These are phyloP conservation scores for Athelia sp. DNA, from an alignment of 1,284 basidiomycete species.

Conservation along the genomic window DNA sequence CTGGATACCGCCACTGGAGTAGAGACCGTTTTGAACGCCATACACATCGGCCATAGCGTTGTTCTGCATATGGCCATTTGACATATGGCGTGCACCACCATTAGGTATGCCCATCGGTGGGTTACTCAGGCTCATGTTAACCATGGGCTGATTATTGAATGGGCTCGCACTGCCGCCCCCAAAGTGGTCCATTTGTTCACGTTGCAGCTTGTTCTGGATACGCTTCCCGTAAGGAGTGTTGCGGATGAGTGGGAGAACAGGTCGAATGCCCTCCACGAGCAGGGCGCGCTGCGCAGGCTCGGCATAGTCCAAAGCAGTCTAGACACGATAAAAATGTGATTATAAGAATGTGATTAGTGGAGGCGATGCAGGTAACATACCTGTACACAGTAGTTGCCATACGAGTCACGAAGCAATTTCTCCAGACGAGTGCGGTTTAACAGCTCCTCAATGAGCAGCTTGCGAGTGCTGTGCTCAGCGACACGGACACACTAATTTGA, in stretches of 20 bases:
- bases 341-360: constrained; percentile 4
- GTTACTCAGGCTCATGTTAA: constrained; percentile 51
- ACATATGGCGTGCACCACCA: constrained; percentile 47
- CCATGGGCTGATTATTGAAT: constrained; percentile 56
- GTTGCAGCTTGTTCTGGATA: constrained; percentile 95
- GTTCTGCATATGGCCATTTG: constrained; percentile 41
- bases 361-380: constrained; percentile 35
- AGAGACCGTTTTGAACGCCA: constrained; percentile 56
- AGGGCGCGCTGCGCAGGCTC: constrained; percentile 81
- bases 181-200: constrained; percentile 79
- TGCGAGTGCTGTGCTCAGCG: constrained; percentile 90
- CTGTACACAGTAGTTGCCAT: constrained; percentile 93
- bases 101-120: constrained; percentile 48
- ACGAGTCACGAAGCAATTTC: constrained; percentile 92
- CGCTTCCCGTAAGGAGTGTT: constrained; percentile 98
- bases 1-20: constrained; percentile 44
- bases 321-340: too few relatives aligned
- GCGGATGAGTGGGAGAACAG: constrained; percentile 92
- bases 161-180: constrained; percentile 38
- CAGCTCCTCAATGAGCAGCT: constrained; percentile 93
- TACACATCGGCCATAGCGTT: constrained; percentile 67
- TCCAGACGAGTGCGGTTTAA: constrained; percentile 93
- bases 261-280: constrained; percentile 92
- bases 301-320: constrained; percentile 95
- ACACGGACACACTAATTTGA: constrained; percentile 86